phyloP scores from a whole-genome alignment of 2,329 filamentous ascomycete genomes.

The Pseudogymnoascus pannorum region DNA sequence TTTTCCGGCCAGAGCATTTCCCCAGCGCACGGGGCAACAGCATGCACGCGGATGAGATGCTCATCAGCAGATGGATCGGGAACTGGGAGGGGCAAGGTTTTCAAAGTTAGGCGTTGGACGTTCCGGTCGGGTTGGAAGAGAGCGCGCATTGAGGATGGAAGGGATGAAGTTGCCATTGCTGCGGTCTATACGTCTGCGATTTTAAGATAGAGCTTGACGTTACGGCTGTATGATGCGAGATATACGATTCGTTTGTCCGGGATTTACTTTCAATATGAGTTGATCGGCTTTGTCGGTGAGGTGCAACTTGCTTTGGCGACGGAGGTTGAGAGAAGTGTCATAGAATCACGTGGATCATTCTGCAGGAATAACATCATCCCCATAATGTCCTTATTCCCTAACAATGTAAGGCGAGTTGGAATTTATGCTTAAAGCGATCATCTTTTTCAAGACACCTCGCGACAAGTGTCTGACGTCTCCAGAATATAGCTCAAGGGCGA shows the following conservation, averaged over 20 bases:
- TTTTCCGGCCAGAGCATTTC: conserved; percentile 38
- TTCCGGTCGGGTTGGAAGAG: conserved; percentile 11
- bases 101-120: conserved; percentile 4
- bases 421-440: not conserved
- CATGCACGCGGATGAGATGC: conserved; percentile 35
- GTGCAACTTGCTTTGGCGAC: not conserved
- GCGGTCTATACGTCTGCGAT: not conserved
- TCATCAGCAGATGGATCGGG: conserved; percentile 21
- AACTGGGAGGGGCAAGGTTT: conserved; percentile 19
- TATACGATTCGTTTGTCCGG: not conserved
- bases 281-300: not conserved
- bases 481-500: not conserved
- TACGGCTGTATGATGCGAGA: not conserved
- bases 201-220: too few relatives aligned
- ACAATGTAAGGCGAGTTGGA: too few relatives aligned
- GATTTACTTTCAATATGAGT: not conserved
- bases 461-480: not conserved
- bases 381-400: not conserved
- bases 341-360: not conserved
- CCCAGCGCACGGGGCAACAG: conserved; percentile 33
- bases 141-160: conserved; percentile 5
- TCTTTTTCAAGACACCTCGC: not conserved
- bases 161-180: not conserved
- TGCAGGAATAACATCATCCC: not conserved
- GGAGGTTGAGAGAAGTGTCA: not conserved